A percentile compares a stretch with the other conserved stretches of the same genome.
These are phyloP conservation scores for Mycena belliarum DNA, from an alignment of 768 basidiomycete species.

Conservation along the genomic window DNA sequence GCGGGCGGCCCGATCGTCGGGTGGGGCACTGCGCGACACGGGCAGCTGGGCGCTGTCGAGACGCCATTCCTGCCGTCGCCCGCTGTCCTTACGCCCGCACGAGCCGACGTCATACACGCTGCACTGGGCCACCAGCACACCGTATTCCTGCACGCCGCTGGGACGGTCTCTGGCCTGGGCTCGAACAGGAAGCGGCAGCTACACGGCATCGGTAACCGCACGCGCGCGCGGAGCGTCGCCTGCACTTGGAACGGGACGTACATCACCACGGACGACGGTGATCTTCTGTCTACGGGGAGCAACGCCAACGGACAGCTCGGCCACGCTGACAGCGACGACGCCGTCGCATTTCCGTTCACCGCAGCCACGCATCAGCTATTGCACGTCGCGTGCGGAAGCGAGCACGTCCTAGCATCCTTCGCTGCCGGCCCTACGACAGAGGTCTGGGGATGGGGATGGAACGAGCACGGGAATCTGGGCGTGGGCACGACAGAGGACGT, in stretches of 20 bases:
- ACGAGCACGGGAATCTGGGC: conserved; percentile 95
- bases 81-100: conserved; percentile 35
- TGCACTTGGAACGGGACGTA: conserved; percentile 88
- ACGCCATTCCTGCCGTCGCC: conserved; percentile 34
- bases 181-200: conserved; percentile 74
- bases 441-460: conserved; percentile 96
- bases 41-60: conserved; percentile 64
- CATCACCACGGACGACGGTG: conserved; percentile 30
- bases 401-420: conserved; percentile 67
- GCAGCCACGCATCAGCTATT: conserved; percentile 23
- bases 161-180: conserved; percentile 55
- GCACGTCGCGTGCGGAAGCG: conserved; percentile 74
- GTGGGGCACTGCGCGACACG: conserved; percentile 86
- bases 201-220: conserved; percentile 31
- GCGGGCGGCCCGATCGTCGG: conserved; percentile 49
- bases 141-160: conserved; percentile 58
- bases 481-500: conserved; percentile 60
- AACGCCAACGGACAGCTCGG: conserved; percentile 73
- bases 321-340: conserved; percentile 19
- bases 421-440: conserved; percentile 22
- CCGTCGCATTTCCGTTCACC: conserved; percentile 25
- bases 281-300: conserved; percentile 50
- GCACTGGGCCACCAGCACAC: conserved; percentile 48
- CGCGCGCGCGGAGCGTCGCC: conserved; percentile 36
- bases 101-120: conserved; percentile 32